phyloP scores from a whole-genome alignment of 495 filamentous ascomycete species.

The Neurospora intermedia region DNA sequence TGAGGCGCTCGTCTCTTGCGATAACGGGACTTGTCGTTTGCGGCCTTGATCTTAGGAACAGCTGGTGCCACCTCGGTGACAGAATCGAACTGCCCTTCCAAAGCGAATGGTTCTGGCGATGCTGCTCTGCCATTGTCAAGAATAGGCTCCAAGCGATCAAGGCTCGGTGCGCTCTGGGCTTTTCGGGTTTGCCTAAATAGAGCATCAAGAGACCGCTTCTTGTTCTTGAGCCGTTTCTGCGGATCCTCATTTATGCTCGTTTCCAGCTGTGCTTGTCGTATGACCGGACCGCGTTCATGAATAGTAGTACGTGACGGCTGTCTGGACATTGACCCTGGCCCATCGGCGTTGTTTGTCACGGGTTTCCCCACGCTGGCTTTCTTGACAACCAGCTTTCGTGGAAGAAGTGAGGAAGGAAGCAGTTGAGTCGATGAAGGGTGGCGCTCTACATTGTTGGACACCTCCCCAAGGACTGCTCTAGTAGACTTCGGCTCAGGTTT shows the following conservation, averaged over 20 bases:
- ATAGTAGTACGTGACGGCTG: not conserved
- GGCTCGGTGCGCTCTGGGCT: slow-evolving; percentile 10
- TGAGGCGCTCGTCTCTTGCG: slow-evolving; percentile 42
- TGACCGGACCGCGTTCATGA: not conserved
- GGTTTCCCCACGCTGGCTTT: not conserved
- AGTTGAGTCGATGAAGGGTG: slow-evolving; percentile 2
- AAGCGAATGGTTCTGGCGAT: not conserved
- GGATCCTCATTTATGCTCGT: slow-evolving; percentile 20
- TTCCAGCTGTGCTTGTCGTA: slow-evolving; percentile 40
- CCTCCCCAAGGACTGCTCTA: slow-evolving; percentile 18
- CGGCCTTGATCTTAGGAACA: slow-evolving; percentile 17
- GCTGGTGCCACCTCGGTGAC: slow-evolving; percentile 15
- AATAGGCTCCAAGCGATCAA: slow-evolving; percentile 15
- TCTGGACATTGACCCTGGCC: not conserved
- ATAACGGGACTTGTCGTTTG: slow-evolving; percentile 18
- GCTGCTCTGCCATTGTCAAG: slow-evolving; percentile 10
- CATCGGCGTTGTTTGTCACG: slow-evolving; percentile 1
- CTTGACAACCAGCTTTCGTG: slow-evolving; percentile 13
- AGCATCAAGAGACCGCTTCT: slow-evolving; percentile 38
- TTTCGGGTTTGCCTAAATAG: slow-evolving; percentile 33
- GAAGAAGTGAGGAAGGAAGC: slow-evolving; percentile 7
- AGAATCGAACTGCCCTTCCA: not conserved
- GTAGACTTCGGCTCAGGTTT: slow-evolving; percentile 5
- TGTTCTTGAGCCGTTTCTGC: slow-evolving; percentile 22
- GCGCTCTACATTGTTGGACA: slow-evolving; percentile 20